phyloP scores from a whole-genome alignment of 2,329 filamentous ascomycete genomes.

The Claviceps spartinae region DNA sequence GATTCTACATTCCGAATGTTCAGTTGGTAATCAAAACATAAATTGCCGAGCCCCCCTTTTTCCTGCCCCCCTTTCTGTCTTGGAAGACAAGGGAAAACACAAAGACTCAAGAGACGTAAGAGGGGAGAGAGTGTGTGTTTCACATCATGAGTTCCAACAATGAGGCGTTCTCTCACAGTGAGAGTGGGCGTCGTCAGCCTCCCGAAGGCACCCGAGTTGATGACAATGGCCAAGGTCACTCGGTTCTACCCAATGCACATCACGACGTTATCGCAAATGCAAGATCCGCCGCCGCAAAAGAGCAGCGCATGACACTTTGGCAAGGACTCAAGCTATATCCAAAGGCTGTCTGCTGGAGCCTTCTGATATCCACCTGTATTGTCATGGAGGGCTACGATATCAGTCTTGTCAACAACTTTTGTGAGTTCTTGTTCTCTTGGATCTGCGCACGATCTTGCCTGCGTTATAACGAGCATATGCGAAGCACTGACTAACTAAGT shows the following conservation, averaged over 20 bases:
- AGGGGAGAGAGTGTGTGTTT: neutral
- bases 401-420: slow-evolving; percentile 70
- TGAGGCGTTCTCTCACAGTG: neutral
- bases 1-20: neutral
- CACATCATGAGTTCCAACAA: neutral
- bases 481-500: too few species aligned
- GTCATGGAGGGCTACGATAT: slow-evolving; percentile 87
- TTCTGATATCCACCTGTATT: slow-evolving; percentile 82
- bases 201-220: slow-evolving; percentile 5
- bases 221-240: slow-evolving; percentile 9
- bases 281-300: slow-evolving; percentile 40
- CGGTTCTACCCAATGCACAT: slow-evolving; percentile 14
- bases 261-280: slow-evolving; percentile 21
- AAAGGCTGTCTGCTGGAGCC: slow-evolving; percentile 71
- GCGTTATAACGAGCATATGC: neutral
- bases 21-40: neutral
- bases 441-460: neutral
- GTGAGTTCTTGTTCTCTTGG: slow-evolving; percentile 18
- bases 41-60: neutral
- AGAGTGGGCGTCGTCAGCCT: slow-evolving; percentile 1
- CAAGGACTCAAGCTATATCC: slow-evolving; percentile 75
- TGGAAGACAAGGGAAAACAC: neutral
- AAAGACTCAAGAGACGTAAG: neutral
- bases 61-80: neutral
- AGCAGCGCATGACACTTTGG: slow-evolving; percentile 56